Base-by-base conservation (phyloP, 2,329 filamentous ascomycete species). In the Pezicula carpinea region DNA sequence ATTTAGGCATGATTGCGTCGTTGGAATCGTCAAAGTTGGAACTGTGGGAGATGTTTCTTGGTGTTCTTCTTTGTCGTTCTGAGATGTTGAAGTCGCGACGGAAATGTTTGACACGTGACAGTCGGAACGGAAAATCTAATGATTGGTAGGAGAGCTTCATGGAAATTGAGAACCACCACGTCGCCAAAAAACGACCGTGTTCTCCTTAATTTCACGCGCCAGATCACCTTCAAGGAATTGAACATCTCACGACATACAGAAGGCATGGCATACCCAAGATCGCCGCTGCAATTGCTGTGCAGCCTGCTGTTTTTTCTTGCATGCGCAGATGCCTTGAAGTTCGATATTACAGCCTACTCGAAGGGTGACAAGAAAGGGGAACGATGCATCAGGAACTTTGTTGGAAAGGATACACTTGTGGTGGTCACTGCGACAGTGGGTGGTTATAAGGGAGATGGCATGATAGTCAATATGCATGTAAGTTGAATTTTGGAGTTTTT, bases 321-420 rank as follows among this genome's bases (percentile, higher is more conserved):
- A 50, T 71, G 71, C 55, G 71, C 73, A 17, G 69, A 76, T 57
- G 90, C 90, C 50, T 82, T 99, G 62, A 96, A 95, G 75, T 96
- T 99, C 77, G 93, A 99, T 63, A 81, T 99, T 52, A 71, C 80
- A 60, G 89, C 90, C 38, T 78, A 83, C 55, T 69, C 72, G 44
- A 74, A 79, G 52, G 76, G 79, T 66, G 82, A 85, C 60, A 74
- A 74, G 52, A 82, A 77, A 62, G 80, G 84, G 64, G 87, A 92
- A 72, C 81, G 92, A 73, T 99, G 93, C 74, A 87, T 99, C 68
- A 83, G 92, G 67, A 99, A 99, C 74, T 99, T 96, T 68, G 91
- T 96, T 56, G 79, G 82, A 52, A 87, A 83, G 70, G 90, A 96
- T 65, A 95, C 93, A 55, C 75, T 99, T 56, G 93, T 99, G 35